A percentile compares a stretch with the other conserved stretches of the same genome.
phyloP scores from a whole-genome alignment of 306 rosid genomes.

The Prosopis cineraria region DNA sequence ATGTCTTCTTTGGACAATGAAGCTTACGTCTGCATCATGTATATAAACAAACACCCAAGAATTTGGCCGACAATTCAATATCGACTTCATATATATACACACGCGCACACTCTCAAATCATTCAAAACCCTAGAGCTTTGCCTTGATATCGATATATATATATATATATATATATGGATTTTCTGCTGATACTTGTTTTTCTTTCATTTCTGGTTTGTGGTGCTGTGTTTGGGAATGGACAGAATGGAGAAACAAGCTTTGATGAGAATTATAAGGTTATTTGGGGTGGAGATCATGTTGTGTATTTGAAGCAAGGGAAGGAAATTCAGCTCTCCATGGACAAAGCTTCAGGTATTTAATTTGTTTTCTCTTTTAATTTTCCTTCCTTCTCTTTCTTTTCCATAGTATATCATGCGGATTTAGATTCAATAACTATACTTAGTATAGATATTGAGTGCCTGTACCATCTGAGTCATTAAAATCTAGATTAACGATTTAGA shows the following conservation, averaged over 20 bases:
- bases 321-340: slow-evolving; percentile 58
- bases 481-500: no score
- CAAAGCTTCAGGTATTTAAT: slow-evolving; percentile 48
- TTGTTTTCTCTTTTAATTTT: background rate
- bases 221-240: slow-evolving; percentile 11
- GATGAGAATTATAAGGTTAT: slow-evolving; percentile 49
- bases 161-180: background rate
- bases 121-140: background rate
- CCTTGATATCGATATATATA: background rate
- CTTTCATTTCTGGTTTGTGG: slow-evolving; percentile 11
- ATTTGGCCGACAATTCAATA: background rate
- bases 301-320: slow-evolving; percentile 39
- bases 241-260: slow-evolving; percentile 22
- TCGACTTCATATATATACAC: background rate
- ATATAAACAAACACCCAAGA: background rate
- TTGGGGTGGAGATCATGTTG: slow-evolving; percentile 51
- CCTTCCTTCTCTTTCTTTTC: background rate
- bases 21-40: slow-evolving; percentile 17
- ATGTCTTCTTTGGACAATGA: background rate
- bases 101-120: background rate
- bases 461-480: no score
- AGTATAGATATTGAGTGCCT: no score
- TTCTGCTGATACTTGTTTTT: slow-evolving; percentile 2
- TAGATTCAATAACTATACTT: no score
- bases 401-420: no score